Conservation (phyloP, 768 basidiomycete genomes). For the Agrocybe chaxingu region DNA sequence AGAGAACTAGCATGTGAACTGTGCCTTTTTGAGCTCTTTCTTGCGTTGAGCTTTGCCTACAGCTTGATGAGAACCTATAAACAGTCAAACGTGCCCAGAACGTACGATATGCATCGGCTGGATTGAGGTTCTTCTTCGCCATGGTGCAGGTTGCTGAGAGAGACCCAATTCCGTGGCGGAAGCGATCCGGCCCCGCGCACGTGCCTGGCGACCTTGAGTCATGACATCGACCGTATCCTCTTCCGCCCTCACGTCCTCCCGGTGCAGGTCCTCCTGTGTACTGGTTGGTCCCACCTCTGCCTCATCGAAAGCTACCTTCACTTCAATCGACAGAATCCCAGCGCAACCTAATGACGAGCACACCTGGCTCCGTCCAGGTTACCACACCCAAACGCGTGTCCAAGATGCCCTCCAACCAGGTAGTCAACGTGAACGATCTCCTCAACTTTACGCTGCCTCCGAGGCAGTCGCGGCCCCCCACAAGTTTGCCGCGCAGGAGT, state of each 20-base stretch:
- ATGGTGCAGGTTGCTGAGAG: slow-evolving; percentile 33
- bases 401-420: slow-evolving; percentile 69
- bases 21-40: slow-evolving; percentile 93
- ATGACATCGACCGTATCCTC: slow-evolving; percentile 24
- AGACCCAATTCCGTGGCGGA: neutral
- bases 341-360: slow-evolving; percentile 31
- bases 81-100: slow-evolving; percentile 14
- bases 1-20: neutral
- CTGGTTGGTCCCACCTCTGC: slow-evolving; percentile 36
- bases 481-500: slow-evolving; percentile 69
- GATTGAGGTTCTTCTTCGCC: slow-evolving; percentile 88
- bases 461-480: slow-evolving; percentile 60
- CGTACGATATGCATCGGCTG: slow-evolving; percentile 91
- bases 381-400: slow-evolving; percentile 53
- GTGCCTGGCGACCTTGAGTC: slow-evolving; percentile 34
- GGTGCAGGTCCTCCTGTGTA: slow-evolving; percentile 40
- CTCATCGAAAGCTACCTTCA: slow-evolving; percentile 4
- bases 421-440: slow-evolving; percentile 71
- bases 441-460: slow-evolving; percentile 95
- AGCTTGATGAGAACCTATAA: slow-evolving; percentile 5
- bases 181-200: slow-evolving; percentile 25
- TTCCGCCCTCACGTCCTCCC: slow-evolving; percentile 19
- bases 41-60: slow-evolving; percentile 89
- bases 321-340: neutral
- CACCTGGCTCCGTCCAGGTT: slow-evolving; percentile 27